Evolutionary conservation across 148 eudicot species (phyloP).

Genomic region (Gaultheria prostrata): DNA sequence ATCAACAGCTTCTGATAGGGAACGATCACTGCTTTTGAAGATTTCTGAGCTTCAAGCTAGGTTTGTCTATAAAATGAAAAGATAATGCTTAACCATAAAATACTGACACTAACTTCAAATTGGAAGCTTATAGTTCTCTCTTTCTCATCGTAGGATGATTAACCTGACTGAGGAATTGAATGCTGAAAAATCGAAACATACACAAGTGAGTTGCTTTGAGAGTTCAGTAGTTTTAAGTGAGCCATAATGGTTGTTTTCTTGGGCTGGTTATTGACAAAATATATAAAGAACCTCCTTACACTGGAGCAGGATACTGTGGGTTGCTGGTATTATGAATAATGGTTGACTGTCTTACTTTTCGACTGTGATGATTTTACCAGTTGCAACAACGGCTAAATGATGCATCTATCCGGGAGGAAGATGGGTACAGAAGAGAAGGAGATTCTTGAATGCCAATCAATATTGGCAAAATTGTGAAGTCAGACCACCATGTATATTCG

Average conservation of each 20-base stretch:
- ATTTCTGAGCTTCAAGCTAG: conserved; percentile 91
- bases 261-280: neutral
- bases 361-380: conserved; percentile 32
- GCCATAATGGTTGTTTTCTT: neutral
- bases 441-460: conserved; percentile 33
- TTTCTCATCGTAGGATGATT: conserved; percentile 54
- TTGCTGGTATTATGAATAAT: conserved; percentile 12
- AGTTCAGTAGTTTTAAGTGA: neutral
- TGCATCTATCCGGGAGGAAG: conserved; percentile 47
- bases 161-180: conserved; percentile 78
- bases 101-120: neutral
- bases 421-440: conserved; percentile 45
- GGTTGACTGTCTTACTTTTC: neutral
- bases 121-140: neutral
- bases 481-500: conserved; percentile 47
- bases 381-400: conserved; percentile 62
- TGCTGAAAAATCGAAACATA: conserved; percentile 65
- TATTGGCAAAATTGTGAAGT: conserved; percentile 28
- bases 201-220: conserved; percentile 46
- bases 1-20: conserved; percentile 69
- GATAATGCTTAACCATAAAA: neutral
- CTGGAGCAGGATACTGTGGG: neutral
- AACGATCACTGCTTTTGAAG: conserved; percentile 58
- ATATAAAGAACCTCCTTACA: neutral
- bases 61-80: conserved; percentile 28